Percentiles rank a stretch among this genome's conserved stretches.
Conservation (phyloP, 1,139 yeast genomes). For the Protomyces pachydermus region DNA sequence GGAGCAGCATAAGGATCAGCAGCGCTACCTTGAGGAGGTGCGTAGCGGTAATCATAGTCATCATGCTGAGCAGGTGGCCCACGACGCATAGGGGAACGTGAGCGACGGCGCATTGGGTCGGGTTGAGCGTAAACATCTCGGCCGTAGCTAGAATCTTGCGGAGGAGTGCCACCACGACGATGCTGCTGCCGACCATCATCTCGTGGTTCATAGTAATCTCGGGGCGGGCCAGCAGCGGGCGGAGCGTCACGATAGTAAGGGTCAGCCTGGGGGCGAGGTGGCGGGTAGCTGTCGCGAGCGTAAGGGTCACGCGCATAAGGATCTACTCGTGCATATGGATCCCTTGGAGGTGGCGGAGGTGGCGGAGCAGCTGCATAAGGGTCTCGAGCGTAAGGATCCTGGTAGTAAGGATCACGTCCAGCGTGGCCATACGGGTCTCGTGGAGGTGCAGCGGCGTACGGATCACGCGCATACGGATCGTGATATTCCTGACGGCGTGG, state of each 20-base stretch:
- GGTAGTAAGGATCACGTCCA: background rate
- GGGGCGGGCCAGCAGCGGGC: background rate
- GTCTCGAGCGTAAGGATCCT: background rate
- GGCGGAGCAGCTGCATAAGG: background rate
- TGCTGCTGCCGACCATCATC: background rate
- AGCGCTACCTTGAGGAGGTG: background rate
- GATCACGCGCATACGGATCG: background rate
- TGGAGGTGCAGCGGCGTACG: background rate
- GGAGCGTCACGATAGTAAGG: background rate
- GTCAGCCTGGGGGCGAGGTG: background rate
- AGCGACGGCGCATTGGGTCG: background rate
- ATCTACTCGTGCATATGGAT: background rate
- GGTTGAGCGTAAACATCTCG: background rate
- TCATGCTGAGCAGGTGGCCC: background rate
- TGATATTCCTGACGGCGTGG: background rate
- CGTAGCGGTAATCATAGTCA: background rate
- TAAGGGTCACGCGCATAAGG: background rate
- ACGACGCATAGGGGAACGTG: background rate
- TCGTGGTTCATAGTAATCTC: background rate
- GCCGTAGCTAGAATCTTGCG: background rate
- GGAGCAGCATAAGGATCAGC: constrained; percentile 1
- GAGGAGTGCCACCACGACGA: background rate
- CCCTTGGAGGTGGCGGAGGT: background rate
- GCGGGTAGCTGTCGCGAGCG: background rate
- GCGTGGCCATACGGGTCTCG: background rate